Evolutionary conservation across 2,329 filamentous ascomycete species (phyloP).

Genomic region (Ambrosiella beaveri): DNA sequence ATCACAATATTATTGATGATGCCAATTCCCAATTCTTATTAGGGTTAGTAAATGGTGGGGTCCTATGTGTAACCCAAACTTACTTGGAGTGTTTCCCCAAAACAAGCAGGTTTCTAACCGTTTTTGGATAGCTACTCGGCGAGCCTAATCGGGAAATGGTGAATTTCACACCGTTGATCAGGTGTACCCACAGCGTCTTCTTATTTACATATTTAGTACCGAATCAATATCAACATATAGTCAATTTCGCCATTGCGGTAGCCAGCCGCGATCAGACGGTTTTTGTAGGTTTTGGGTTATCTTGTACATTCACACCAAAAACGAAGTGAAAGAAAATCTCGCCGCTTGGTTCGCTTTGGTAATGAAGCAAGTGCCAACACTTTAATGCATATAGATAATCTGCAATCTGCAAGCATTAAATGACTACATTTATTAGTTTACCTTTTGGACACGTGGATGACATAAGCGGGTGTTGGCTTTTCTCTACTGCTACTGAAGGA

Average conservation of each 20-base stretch:
- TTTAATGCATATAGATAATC: slow-evolving; percentile 1
- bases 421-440: neutral
- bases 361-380: neutral
- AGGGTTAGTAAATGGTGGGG: too few relatives aligned
- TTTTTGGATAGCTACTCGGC: neutral
- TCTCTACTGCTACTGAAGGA: neutral
- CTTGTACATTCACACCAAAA: too few relatives aligned
- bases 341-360: neutral
- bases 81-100: neutral
- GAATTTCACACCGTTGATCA: neutral
- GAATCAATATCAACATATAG: too few relatives aligned
- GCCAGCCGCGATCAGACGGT: too few relatives aligned
- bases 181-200: too few relatives aligned
- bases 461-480: slow-evolving; percentile 2
- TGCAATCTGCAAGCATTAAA: slow-evolving; percentile 5
- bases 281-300: too few relatives aligned
- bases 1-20: too few relatives aligned
- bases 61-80: neutral
- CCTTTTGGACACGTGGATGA: slow-evolving; percentile 4
- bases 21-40: too few relatives aligned
- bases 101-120: neutral
- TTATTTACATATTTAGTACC: too few relatives aligned
- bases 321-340: neutral
- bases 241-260: too few relatives aligned
- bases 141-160: neutral